Evolutionary conservation across 495 filamentous ascomycete genomes (phyloP).

Genomic region (Penicillium nucicola): DNA sequence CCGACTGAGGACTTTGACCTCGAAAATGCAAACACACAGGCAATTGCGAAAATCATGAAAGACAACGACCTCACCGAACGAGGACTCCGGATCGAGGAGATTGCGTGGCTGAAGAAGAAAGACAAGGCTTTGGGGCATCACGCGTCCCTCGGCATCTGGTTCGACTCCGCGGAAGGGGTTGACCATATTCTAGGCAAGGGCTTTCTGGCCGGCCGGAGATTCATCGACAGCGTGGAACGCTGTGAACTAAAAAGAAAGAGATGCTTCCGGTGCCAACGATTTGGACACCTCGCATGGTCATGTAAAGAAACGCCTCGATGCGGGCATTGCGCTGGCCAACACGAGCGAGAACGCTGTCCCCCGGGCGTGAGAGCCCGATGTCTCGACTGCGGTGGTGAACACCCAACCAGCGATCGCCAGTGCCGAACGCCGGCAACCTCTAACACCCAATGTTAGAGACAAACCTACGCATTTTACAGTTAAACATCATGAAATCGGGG

Average conservation of each 20-base stretch:
- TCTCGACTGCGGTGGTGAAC: conserved; percentile 19
- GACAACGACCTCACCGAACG: conserved; percentile 19
- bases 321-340: conserved; percentile 21
- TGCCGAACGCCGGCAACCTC: conserved; percentile 10
- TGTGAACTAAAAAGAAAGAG: conserved; percentile 18
- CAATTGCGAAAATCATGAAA: conserved; percentile 17
- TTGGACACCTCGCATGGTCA: conserved; percentile 29
- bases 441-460: conserved; percentile 13
- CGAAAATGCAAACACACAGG: conserved; percentile 5
- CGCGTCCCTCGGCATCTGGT: conserved; percentile 20
- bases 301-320: conserved; percentile 27
- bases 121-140: conserved; percentile 19
- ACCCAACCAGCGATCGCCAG: conserved; percentile 17
- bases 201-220: conserved; percentile 13
- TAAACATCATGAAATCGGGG: conserved; percentile 28
- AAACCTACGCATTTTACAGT: conserved; percentile 24
- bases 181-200: conserved; percentile 19
- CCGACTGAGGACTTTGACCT: conserved; percentile 22
- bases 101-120: conserved; percentile 21
- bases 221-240: too few species aligned
- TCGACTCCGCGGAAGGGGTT: conserved; percentile 21
- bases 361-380: conserved; percentile 19
- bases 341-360: conserved; percentile 17
- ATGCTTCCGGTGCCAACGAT: conserved; percentile 24
- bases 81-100: conserved; percentile 19